phyloP scores from a whole-genome alignment of 768 basidiomycete genomes.

The Coprinopsis strossmayeri region DNA sequence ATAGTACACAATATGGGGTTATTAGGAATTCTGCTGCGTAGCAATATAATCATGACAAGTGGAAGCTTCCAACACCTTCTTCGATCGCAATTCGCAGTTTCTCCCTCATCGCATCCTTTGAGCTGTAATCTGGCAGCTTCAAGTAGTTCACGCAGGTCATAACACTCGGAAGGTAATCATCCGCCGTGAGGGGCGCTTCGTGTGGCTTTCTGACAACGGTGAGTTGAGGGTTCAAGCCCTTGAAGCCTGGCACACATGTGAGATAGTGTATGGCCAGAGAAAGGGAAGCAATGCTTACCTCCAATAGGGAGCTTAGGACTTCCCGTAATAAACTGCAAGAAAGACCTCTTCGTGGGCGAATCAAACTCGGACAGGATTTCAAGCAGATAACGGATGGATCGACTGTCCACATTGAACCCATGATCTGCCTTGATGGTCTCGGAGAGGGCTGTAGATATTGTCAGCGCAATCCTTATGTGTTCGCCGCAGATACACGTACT shows the following conservation, averaged over 20 bases:
- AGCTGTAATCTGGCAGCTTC: slow-evolving; percentile 93
- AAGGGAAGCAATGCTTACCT: slow-evolving; percentile 43
- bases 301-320: slow-evolving; percentile 96
- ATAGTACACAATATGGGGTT: slow-evolving; percentile 4
- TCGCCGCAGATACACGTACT: slow-evolving; percentile 46
- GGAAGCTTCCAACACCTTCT: slow-evolving; percentile 96
- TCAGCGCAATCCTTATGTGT: slow-evolving; percentile 11
- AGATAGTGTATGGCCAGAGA: background rate
- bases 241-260: slow-evolving; percentile 59
- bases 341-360: slow-evolving; percentile 66
- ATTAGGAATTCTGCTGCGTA: slow-evolving; percentile 6
- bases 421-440: slow-evolving; percentile 96
- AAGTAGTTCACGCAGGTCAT: slow-evolving; percentile 99
- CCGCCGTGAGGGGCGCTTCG: slow-evolving; percentile 82
- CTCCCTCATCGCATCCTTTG: slow-evolving; percentile 76
- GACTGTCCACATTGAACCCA: slow-evolving; percentile 93
- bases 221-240: slow-evolving; percentile 85
- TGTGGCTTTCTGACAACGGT: slow-evolving; percentile 98
- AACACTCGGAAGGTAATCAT: slow-evolving; percentile 93
- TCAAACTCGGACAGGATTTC: slow-evolving; percentile 85
- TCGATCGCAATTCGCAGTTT: slow-evolving; percentile 81
- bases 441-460: slow-evolving; percentile 53
- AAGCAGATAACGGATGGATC: slow-evolving; percentile 81
- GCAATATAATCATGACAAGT: slow-evolving; percentile 64
- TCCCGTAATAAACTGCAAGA: slow-evolving; percentile 95